Base-by-base conservation (phyloP, 495 filamentous ascomycete species). In the Clavariopsis aquatica region DNA sequence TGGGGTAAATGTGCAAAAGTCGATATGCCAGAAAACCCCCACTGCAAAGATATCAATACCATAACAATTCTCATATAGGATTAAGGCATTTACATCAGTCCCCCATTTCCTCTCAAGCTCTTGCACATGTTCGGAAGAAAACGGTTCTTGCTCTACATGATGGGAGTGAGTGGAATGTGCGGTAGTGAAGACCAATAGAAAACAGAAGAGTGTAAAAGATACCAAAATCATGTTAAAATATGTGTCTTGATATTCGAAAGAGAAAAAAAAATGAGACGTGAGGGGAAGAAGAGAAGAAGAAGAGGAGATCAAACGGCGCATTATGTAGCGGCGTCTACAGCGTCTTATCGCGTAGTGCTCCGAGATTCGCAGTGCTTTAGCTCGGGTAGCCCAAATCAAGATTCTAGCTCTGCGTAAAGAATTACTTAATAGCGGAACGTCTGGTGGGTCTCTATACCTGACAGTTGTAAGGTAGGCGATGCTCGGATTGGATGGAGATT, bases 1-100 rank as follows among this genome's bases (percentile, higher is more conserved):
- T 92, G 83, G 60, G 83, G 81, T 19, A 93, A 79, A 70, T 94
- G 91, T 43, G 89, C 91, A 75, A 93, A 96, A 36, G 87, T 88
- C 41, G 84, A 85, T 45, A 93, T 88, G 65, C 91, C 91, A 6
- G 85, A 84, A 76, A 91, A 96, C 6, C 80, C 83, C 84, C 84
- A 91, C 87, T 92, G 60, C 20, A 58, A 52, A 57, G 0, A 28
- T 10, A 52, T 23, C 15, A 52, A 12, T 41, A 38, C 15, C 28
- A 12, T 34, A 12, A 34, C 31, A 34, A 34, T 12, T 9, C 17
- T 29, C n/a, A 38, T 52, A 22, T 41, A 4, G 23, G 43, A 5
- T 9, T 31, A 1, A 19, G 26, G 5, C 15, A 19, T 36, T 76
- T 69, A 84, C 81, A 69, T 86, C 80, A 51, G 73, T 75, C 10